Evolutionary conservation across 2,329 filamentous ascomycete genomes (phyloP).

Genomic region (Seiridium unicorne): DNA sequence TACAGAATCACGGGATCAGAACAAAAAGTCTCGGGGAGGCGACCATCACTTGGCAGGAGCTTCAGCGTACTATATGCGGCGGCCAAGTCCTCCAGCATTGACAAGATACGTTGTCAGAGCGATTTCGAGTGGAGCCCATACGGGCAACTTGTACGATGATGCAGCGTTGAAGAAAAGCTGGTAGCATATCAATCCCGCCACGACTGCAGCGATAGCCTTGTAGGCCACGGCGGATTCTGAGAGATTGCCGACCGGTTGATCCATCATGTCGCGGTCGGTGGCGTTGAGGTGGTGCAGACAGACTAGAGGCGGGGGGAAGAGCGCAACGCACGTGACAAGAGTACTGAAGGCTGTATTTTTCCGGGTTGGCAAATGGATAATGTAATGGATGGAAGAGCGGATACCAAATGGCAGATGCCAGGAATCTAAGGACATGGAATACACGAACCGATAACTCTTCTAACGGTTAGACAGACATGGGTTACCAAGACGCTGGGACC

Average conservation of each 20-base stretch:
- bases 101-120: constrained; percentile 2
- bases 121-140: constrained; percentile 4
- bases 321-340: no score
- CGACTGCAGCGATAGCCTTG: neutral
- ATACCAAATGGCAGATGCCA: no score
- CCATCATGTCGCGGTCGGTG: neutral
- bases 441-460: no score
- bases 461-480: no score
- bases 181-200: neutral
- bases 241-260: neutral
- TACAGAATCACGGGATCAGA: neutral
- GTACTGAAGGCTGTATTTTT: no score
- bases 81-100: neutral
- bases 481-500: no score
- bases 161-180: neutral
- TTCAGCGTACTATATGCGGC: constrained; percentile 3
- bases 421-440: no score
- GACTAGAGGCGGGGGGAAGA: no score
- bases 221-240: neutral
- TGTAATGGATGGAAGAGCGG: no score
- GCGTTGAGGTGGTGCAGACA: neutral
- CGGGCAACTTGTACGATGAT: neutral
- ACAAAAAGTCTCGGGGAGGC: neutral
- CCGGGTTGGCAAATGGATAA: no score
- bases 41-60: neutral